A percentile compares a stretch with the other conserved stretches of the same genome.
phyloP scores from a whole-genome alignment of 1,284 basidiomycete species.

The Boletus albobrunnescens region DNA sequence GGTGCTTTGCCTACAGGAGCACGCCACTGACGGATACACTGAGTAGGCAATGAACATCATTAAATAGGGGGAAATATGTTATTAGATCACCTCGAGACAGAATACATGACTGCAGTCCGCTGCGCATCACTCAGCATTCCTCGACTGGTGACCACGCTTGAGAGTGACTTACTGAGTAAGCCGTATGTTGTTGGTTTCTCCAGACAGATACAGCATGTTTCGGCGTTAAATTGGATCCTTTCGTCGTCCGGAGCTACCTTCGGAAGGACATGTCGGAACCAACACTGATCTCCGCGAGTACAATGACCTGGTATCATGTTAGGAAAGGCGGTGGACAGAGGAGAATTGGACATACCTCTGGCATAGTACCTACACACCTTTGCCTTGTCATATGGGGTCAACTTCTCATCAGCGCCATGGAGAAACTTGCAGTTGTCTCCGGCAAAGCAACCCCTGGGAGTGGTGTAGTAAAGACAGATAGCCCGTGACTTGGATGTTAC shows the following conservation, averaged over 20 bases:
- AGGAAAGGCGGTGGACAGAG: neutral
- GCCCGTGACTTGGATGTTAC: slow-evolving; percentile 61
- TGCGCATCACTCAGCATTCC: slow-evolving; percentile 27
- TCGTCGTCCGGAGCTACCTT: slow-evolving; percentile 22
- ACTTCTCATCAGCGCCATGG: slow-evolving; percentile 46
- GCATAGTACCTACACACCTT: slow-evolving; percentile 66
- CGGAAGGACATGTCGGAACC: slow-evolving; percentile 58
- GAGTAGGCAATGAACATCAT: slow-evolving; percentile 10
- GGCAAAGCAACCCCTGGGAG: slow-evolving; percentile 60
- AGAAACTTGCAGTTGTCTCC: slow-evolving; percentile 69
- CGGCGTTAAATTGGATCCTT: slow-evolving; percentile 29
- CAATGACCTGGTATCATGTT: slow-evolving; percentile 50
- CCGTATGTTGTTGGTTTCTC: slow-evolving; percentile 67
- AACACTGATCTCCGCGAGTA: slow-evolving; percentile 60
- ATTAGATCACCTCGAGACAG: slow-evolving; percentile 52
- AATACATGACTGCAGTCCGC: slow-evolving; percentile 71
- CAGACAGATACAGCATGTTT: slow-evolving; percentile 64
- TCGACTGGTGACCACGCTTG: slow-evolving; percentile 1
- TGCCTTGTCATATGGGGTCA: slow-evolving; percentile 64
- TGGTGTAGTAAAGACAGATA: slow-evolving; percentile 57
- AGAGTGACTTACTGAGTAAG: slow-evolving; percentile 49
- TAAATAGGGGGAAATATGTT: neutral
- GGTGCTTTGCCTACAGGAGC: slow-evolving; percentile 48
- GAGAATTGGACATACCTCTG: slow-evolving; percentile 39
- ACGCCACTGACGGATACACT: slow-evolving; percentile 76